Conservation (phyloP, 2,329 filamentous ascomycete genomes). For the Mycosphaerella arachidis region DNA sequence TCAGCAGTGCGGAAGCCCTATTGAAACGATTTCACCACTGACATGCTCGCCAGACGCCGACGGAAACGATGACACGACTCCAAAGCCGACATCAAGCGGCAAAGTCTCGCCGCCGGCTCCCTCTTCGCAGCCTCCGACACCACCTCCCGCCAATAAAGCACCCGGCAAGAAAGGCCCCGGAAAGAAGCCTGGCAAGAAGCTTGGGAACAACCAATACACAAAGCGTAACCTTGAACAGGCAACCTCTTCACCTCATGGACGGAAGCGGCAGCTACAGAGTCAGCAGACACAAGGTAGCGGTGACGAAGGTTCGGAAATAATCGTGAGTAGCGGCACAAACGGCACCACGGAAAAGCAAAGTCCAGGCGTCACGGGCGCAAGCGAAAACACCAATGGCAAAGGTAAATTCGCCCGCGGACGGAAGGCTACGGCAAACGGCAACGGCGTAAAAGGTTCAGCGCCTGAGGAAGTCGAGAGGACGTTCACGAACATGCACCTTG, state of each 20-base stretch:
- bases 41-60: slow-evolving; percentile 29
- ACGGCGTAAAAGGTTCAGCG: slow-evolving; percentile 11
- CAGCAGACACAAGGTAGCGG: slow-evolving; percentile 29
- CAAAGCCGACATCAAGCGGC: slow-evolving; percentile 40
- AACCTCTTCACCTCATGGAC: slow-evolving; percentile 46
- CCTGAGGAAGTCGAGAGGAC: slow-evolving; percentile 21
- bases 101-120: slow-evolving; percentile 36
- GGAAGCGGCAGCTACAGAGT: slow-evolving; percentile 23
- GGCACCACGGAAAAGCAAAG: slow-evolving; percentile 17
- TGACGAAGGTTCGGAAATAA: slow-evolving; percentile 30
- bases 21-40: background rate
- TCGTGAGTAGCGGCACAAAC: slow-evolving; percentile 37
- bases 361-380: slow-evolving; percentile 45
- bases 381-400: slow-evolving; percentile 31
- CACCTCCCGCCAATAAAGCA: slow-evolving; percentile 39
- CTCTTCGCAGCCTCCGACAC: slow-evolving; percentile 39
- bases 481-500: slow-evolving; percentile 24
- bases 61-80: slow-evolving; percentile 65
- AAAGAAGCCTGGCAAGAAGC: slow-evolving; percentile 52
- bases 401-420: slow-evolving; percentile 29
- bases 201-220: slow-evolving; percentile 77
- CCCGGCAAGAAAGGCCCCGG: slow-evolving; percentile 60
- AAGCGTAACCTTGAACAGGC: slow-evolving; percentile 48
- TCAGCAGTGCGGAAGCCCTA: slow-evolving; percentile 40
- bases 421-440: slow-evolving; percentile 30